Percentiles rank a stretch among this genome's conserved stretches.
Evolutionary conservation across 768 basidiomycete genomes (phyloP).

Genomic region (Saitozyma podzolica): DNA sequence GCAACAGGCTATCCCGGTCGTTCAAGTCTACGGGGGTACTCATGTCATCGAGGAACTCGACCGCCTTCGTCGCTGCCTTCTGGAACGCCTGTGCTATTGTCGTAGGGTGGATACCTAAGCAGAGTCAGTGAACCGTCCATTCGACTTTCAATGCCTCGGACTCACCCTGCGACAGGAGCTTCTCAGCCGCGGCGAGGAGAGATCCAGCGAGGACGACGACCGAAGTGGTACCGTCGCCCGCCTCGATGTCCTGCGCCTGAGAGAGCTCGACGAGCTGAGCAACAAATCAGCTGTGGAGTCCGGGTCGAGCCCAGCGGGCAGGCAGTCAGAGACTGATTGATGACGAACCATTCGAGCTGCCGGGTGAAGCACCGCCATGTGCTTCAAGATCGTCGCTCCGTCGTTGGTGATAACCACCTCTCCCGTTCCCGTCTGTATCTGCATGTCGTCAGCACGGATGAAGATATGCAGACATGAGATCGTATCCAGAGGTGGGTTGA

Average conservation of each 20-base stretch:
- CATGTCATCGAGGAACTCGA: conserved; percentile 89
- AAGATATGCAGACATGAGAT: background rate
- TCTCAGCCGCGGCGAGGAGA: conserved; percentile 90
- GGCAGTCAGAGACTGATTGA: background rate
- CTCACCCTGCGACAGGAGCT: conserved; percentile 84
- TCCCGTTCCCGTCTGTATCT: conserved; percentile 96
- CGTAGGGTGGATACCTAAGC: conserved; percentile 79
- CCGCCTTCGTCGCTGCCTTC: conserved; percentile 85
- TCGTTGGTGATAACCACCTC: conserved; percentile 99
- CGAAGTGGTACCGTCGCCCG: conserved; percentile 96
- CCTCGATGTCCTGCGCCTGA: conserved; percentile 96
- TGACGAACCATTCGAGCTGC: conserved; percentile 90
- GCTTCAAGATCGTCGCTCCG: conserved; percentile 92
- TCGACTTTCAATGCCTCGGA: background rate
- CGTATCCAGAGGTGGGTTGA: background rate
- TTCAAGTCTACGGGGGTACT: conserved; percentile 87
- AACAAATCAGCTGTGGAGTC: no score
- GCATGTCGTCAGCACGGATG: conserved; percentile 7
- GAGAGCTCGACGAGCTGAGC: conserved; percentile 90
- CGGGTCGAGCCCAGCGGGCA: no score
- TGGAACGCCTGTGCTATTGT: conserved; percentile 95
- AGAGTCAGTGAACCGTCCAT: conserved; percentile 8
- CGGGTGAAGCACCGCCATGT: conserved; percentile 91
- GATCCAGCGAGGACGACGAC: conserved; percentile 96
- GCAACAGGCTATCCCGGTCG: conserved; percentile 78